Evolutionary conservation across 345 rosid species (phyloP), one percentile per base, ranked within the genome.

Genomic region (Salix caprea): DNA sequence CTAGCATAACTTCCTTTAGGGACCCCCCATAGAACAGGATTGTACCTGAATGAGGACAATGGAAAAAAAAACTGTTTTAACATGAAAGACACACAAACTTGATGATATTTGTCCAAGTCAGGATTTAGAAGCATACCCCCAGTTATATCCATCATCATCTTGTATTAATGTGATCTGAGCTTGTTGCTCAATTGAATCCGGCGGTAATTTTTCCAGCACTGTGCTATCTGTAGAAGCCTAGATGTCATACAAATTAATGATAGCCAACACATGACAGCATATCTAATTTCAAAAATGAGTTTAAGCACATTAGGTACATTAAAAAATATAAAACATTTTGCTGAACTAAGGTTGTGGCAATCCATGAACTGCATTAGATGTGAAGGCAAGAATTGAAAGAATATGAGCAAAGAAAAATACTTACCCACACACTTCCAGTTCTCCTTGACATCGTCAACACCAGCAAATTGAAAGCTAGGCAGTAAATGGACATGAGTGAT

Each of bases 1-100:
- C 91, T 90, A 50, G 99, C 89, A 86, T 95, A 95, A 88, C 97
- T 92, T 88, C 99, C 99, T 85, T 95, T 95, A 44, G 99, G 97
- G 79, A 91, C 94, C 64, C 97, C 97, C 97, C 97, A 92, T 37
- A 95, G 90, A 77, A 91, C 91, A 72, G 97, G 99, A 91, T 95
- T 90, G 83, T 95, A 95, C 86, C 99, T 92, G 79, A 85, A 76
- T 11, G 74, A 81, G 70, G 58, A 81, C 83, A 65, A 26, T 24
- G 46, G 23, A 58, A 75, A 46, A 23, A 72, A 79, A 65, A 46
- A 69, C 6, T 36, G 50, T 66, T 36, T 36, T 50, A 68, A 67
- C 74, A 24, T 50, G 16, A 52, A 34, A 6, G 44, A 65, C 19
- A 44, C 16, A 67, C 39, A 58, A 79, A 60, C 13, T 46, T 56